These are phyloP conservation scores for Stagonosporopsis rhizophila DNA, from an alignment of 2,329 filamentous ascomycete species.

Conservation along the genomic window DNA sequence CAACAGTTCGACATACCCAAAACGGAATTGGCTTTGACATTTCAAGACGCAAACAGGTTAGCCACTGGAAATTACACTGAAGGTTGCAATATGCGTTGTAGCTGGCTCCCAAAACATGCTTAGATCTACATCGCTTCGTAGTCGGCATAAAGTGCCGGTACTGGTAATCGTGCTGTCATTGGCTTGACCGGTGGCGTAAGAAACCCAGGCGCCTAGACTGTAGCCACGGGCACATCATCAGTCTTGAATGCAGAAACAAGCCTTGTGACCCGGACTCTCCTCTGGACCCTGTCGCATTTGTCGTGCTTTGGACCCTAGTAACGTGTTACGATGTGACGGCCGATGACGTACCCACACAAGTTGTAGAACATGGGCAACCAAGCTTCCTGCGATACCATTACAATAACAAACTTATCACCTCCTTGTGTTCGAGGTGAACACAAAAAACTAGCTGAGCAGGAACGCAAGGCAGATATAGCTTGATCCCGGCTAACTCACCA, in stretches of 20 bases:
- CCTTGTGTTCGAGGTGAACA: background rate
- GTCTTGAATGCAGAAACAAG: background rate
- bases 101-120: background rate
- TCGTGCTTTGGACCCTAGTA: background rate
- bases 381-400: background rate
- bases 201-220: background rate
- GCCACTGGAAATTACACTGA: background rate
- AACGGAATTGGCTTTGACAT: background rate
- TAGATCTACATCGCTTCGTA: background rate
- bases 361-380: background rate
- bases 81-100: background rate
- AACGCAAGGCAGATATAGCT: background rate
- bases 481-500: background rate
- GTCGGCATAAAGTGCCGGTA: background rate
- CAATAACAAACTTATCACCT: background rate
- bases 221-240: constrained; percentile 3
- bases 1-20: background rate
- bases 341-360: constrained; percentile 11
- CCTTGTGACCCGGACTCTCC: background rate
- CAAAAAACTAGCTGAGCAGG: background rate
- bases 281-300: background rate
- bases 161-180: constrained; percentile 9
- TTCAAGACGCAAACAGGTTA: background rate
- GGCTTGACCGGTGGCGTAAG: background rate
- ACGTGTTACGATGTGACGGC: constrained; percentile 1